phyloP scores from a whole-genome alignment of 768 basidiomycete genomes.

The Suillus lakei region DNA sequence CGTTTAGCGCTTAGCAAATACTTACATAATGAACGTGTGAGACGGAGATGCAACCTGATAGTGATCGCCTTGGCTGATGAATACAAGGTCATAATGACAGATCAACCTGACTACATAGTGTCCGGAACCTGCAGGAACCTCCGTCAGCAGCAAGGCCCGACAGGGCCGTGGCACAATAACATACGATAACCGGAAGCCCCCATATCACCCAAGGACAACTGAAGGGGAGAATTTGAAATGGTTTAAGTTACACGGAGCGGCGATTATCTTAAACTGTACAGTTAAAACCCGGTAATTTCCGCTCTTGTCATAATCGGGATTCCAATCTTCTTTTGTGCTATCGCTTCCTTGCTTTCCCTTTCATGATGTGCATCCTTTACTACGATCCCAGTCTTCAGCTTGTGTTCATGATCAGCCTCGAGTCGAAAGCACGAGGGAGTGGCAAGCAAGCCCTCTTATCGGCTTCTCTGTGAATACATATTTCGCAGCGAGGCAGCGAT shows the following conservation, averaged over 20 bases:
- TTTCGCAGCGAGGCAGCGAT: constrained; percentile 10
- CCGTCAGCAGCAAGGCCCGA: too few species aligned
- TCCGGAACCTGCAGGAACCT: neutral
- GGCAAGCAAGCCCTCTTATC: constrained; percentile 9
- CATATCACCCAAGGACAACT: too few species aligned
- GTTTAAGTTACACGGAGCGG: too few species aligned
- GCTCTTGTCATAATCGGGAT: neutral
- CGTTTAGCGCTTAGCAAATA: neutral
- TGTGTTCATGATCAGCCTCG: constrained; percentile 11
- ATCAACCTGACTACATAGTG: neutral
- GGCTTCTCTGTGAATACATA: constrained; percentile 11
- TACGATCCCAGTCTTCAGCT: neutral
- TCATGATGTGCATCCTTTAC: neutral
- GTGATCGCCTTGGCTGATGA: neutral
- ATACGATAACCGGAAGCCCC: neutral
- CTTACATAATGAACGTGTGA: neutral
- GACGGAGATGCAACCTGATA: neutral
- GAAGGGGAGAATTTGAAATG: too few species aligned
- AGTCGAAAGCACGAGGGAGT: constrained; percentile 18
- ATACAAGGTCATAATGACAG: neutral
- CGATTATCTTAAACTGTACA: neutral
- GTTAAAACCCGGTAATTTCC: neutral
- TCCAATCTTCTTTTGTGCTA: neutral
- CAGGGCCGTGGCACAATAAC: too few species aligned
- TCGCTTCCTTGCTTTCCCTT: neutral